A percentile compares a stretch with the other conserved stretches of the same genome.
Evolutionary conservation across 345 rosid genomes (phyloP).

Genomic region (Eutrema heterophyllum): DNA sequence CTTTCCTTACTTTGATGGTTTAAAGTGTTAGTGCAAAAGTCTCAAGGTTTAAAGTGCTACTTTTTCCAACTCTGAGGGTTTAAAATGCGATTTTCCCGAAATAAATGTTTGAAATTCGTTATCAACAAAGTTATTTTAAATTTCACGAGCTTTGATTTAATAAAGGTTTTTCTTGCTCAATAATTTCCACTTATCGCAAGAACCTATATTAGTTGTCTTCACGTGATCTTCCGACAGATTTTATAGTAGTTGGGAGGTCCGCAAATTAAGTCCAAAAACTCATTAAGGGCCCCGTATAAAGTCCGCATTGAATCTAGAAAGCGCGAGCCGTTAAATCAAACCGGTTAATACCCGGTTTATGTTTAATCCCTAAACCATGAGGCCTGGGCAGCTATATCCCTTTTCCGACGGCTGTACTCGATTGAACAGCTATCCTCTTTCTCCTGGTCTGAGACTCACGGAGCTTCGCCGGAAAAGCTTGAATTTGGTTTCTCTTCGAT

Average conservation of each 20-base stretch:
- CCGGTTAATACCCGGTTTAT: conserved; percentile 14
- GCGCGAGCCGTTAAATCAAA: neutral
- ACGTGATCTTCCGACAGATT: conserved; percentile 31
- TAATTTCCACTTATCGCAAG: conserved; percentile 4
- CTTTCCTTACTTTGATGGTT: no score
- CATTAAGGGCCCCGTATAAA: conserved; percentile 2
- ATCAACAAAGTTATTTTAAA: neutral
- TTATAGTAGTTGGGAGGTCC: conserved; percentile 13
- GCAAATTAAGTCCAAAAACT: neutral
- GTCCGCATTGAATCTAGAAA: neutral
- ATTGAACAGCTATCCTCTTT: neutral
- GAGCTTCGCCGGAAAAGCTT: conserved; percentile 15
- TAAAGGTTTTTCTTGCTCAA: neutral
- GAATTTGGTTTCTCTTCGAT: neutral
- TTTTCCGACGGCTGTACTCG: conserved; percentile 19
- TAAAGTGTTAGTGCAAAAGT: no score
- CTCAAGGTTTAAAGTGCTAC: no score
- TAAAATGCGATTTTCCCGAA: no score
- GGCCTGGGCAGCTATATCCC: neutral
- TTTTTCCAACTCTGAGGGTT: no score
- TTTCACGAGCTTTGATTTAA: neutral
- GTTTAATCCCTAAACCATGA: conserved; percentile 14
- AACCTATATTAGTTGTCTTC: conserved; percentile 21
- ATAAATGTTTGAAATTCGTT: neutral
- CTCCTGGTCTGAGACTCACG: neutral